phyloP scores from a whole-genome alignment of 1,284 basidiomycete genomes.

The Heterobasidion parviporum region DNA sequence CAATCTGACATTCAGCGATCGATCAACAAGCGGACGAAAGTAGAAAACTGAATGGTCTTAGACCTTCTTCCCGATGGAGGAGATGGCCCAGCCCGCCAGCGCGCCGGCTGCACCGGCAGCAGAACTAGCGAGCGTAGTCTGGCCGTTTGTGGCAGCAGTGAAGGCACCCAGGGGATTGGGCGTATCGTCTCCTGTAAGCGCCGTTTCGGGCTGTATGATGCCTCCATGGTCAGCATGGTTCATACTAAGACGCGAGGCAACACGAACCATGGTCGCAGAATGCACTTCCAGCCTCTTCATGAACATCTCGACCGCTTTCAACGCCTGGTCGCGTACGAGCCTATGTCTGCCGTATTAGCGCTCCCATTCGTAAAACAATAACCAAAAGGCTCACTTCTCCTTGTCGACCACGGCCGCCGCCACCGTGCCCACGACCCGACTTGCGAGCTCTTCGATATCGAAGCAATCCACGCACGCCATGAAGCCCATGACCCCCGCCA shows the following conservation, averaged over 20 bases:
- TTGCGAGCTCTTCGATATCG: conserved; percentile 82
- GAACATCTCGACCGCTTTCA: conserved; percentile 84
- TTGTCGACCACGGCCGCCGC: conserved; percentile 77
- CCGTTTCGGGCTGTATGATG: conserved; percentile 60
- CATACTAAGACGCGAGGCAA: not conserved
- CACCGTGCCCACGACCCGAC: conserved; percentile 83
- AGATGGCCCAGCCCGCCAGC: conserved; percentile 91
- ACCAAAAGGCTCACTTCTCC: conserved; percentile 61
- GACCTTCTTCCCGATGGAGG: conserved; percentile 75
- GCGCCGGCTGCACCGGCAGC: conserved; percentile 87
- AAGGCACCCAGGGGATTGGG: conserved; percentile 2
- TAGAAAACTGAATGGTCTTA: too few relatives aligned
- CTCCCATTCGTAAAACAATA: not conserved
- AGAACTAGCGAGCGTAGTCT: conserved; percentile 66
- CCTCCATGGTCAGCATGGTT: not conserved
- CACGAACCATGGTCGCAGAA: conserved; percentile 68
- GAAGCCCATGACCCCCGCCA: conserved; percentile 93
- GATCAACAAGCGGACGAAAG: not conserved
- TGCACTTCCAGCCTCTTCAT: conserved; percentile 78
- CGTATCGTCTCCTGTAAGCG: conserved; percentile 29
- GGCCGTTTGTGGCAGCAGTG: conserved; percentile 20
- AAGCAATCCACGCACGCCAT: conserved; percentile 94
- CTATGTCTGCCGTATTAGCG: conserved; percentile 30
- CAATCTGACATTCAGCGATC: conserved; percentile 36
- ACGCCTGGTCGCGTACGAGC: conserved; percentile 87